A percentile compares a stretch with the other conserved stretches of the same genome.
These are phyloP conservation scores for Solanum corneliomulleri DNA, from an alignment of 257 asterid species.

Conservation along the genomic window DNA sequence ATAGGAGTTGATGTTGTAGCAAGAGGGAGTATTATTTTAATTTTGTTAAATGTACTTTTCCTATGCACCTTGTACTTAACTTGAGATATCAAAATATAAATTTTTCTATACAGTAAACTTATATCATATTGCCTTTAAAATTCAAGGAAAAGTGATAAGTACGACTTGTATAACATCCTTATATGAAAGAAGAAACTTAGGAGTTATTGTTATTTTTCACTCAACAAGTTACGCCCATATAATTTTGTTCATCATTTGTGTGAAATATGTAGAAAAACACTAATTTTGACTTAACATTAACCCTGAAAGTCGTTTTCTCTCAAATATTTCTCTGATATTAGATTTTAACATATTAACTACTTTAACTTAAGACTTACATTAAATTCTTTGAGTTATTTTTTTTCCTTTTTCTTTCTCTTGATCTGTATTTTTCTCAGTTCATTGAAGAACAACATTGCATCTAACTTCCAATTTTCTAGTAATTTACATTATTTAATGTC, in stretches of 20 bases:
- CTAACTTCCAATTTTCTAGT: too few relatives aligned
- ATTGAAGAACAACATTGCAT: too few relatives aligned
- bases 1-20: too few relatives aligned
- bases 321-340: too few relatives aligned
- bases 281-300: background rate
- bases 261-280: background rate
- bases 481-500: too few relatives aligned
- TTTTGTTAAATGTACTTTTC: background rate
- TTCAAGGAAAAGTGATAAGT: background rate
- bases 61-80: background rate
- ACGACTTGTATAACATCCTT: background rate
- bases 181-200: background rate
- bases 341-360: too few relatives aligned
- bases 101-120: background rate
- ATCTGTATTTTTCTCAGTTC: too few relatives aligned
- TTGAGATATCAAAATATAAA: background rate
- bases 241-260: background rate
- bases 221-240: background rate
- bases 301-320: background rate
- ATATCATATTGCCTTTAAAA: background rate
- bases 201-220: background rate
- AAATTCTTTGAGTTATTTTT: too few relatives aligned
- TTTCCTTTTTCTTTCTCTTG: too few relatives aligned
- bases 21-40: background rate
- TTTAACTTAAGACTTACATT: too few relatives aligned